Evolutionary conservation across 441 rosid genomes (phyloP).

Genomic region (Populus hybrid): DNA sequence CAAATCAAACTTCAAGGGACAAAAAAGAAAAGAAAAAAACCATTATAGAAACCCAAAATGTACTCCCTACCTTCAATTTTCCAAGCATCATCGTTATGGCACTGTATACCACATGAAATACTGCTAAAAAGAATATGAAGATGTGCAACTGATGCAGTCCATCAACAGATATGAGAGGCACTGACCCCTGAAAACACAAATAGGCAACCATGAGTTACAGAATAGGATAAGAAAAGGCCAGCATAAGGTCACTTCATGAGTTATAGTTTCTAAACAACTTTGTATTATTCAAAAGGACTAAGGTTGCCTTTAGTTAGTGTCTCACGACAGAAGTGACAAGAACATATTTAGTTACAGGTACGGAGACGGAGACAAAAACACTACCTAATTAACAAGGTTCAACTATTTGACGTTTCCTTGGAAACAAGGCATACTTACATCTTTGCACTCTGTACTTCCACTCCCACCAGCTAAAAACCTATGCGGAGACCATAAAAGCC

Average conservation of each 20-base stretch:
- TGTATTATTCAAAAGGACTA: not conserved
- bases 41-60: not conserved
- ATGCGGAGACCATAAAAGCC: conserved; percentile 44
- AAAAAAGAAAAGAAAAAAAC: not conserved
- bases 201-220: not conserved
- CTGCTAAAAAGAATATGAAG: conserved; percentile 91
- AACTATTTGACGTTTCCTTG: not conserved
- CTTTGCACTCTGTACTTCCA: conserved; percentile 22
- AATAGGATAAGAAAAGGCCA: not conserved
- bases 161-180: conserved; percentile 66
- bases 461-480: conserved; percentile 48
- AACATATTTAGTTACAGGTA: not conserved
- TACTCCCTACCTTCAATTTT: conserved; percentile 59
- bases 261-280: not conserved
- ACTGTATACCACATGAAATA: conserved; percentile 81
- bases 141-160: conserved; percentile 92
- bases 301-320: not conserved
- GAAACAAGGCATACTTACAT: conserved; percentile 23
- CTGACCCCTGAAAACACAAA: conserved; percentile 36
- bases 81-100: conserved; percentile 89
- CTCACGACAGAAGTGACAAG: not conserved
- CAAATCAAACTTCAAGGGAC: not conserved
- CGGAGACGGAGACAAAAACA: not conserved
- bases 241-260: not conserved
- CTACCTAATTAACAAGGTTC: not conserved